Percentiles rank a stretch among this genome's conserved stretches.
Evolutionary conservation across 495 filamentous ascomycete species (phyloP).

Genomic region (Diplogelasinospora grovesii): DNA sequence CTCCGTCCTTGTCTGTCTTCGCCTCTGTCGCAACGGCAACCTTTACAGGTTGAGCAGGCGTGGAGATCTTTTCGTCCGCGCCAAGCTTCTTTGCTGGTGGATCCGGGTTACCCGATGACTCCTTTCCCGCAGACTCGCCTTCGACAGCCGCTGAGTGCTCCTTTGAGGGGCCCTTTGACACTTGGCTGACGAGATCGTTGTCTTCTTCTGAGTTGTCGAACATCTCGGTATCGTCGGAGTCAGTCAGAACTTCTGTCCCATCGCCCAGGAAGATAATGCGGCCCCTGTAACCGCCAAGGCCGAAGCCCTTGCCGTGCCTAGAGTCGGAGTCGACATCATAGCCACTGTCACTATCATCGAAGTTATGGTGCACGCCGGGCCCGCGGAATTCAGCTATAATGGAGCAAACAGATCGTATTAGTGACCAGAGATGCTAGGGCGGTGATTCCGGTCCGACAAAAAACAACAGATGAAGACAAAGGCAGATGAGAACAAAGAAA

Average conservation of each 20-base stretch:
- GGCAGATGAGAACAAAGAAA: slow-evolving; percentile 2
- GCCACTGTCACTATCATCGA: slow-evolving; percentile 87
- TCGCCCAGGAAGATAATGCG: slow-evolving; percentile 92
- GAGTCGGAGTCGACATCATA: slow-evolving; percentile 69
- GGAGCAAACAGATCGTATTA: slow-evolving; percentile 24
- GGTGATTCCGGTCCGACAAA: background rate
- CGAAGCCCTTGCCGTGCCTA: slow-evolving; percentile 48
- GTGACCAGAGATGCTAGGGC: slow-evolving; percentile 6
- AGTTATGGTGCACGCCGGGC: slow-evolving; percentile 81
- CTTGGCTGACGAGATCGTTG: slow-evolving; percentile 59
- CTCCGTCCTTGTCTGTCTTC: background rate
- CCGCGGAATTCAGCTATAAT: slow-evolving; percentile 87
- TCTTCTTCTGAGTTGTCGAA: slow-evolving; percentile 86
- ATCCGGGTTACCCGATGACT: slow-evolving; percentile 1
- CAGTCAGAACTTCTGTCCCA: slow-evolving; percentile 81
- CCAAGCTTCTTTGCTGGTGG: too few relatives aligned
- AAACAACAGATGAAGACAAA: background rate
- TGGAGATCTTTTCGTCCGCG: background rate
- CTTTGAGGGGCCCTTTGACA: slow-evolving; percentile 30
- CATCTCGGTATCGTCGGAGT: slow-evolving; percentile 83
- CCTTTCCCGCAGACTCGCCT: slow-evolving; percentile 5
- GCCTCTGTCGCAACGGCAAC: background rate
- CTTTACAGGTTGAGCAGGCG: background rate
- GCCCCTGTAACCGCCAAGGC: slow-evolving; percentile 59
- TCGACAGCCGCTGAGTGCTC: slow-evolving; percentile 2